phyloP scores from a whole-genome alignment of 352 stramenopile genomes.

The Pythium brassicae region DNA sequence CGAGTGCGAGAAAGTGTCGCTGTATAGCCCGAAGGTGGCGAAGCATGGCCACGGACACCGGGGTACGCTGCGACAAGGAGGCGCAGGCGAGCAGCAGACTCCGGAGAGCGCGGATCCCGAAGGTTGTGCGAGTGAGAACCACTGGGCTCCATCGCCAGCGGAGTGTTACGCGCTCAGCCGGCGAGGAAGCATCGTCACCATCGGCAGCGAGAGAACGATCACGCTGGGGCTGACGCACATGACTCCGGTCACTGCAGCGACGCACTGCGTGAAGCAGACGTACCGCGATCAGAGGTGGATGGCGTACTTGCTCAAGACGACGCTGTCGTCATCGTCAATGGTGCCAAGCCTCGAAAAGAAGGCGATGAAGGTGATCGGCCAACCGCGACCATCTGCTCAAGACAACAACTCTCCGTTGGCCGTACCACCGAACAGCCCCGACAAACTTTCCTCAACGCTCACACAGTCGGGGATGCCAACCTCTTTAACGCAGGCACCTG shows the following conservation, averaged over 20 bases:
- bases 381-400: conserved; percentile 42
- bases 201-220: not conserved
- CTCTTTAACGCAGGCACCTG: not conserved
- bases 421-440: not conserved
- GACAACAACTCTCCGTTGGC: conserved; percentile 16
- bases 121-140: no score
- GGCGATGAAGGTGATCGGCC: conserved; percentile 46
- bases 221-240: conserved; percentile 2
- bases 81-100: no score
- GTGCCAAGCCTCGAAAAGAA: conserved; percentile 69
- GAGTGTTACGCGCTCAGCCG: not conserved
- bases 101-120: no score
- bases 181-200: conserved; percentile 3
- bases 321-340: conserved; percentile 57
- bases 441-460: not conserved
- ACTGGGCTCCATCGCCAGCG: not conserved
- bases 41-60: not conserved
- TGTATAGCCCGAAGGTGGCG: conserved; percentile 21
- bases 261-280: conserved; percentile 48
- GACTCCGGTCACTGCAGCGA: conserved; percentile 17
- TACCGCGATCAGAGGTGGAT: conserved; percentile 68
- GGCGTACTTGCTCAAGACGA: conserved; percentile 64
- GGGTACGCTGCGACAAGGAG: not conserved
- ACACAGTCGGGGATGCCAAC: not conserved
- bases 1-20: conserved; percentile 64